A percentile compares a stretch with the other conserved stretches of the same genome.
Evolutionary conservation across 2,329 filamentous ascomycete species (phyloP).

Genomic region (Didymella keratinophila): DNA sequence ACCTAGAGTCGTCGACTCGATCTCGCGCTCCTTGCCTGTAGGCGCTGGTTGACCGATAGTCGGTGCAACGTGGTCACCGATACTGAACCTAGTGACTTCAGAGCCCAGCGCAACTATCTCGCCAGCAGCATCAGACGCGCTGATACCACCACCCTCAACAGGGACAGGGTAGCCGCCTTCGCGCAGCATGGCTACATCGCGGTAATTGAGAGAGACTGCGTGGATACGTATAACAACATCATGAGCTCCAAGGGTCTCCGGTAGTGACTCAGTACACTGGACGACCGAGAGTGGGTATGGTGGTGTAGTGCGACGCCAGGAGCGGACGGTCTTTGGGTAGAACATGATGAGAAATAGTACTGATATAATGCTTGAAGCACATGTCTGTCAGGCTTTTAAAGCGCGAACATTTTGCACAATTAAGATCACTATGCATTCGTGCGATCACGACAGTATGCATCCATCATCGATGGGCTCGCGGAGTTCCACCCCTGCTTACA

Average conservation of each 20-base stretch:
- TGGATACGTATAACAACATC: slow-evolving; percentile 37
- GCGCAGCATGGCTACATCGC: slow-evolving; percentile 32
- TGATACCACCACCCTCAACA: slow-evolving; percentile 25
- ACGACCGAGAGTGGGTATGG: slow-evolving; percentile 21
- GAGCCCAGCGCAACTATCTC: slow-evolving; percentile 34
- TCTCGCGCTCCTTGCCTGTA: background rate
- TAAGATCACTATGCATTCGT: background rate
- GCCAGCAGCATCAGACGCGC: slow-evolving; percentile 35
- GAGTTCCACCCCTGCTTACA: slow-evolving; percentile 2
- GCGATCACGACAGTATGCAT: background rate
- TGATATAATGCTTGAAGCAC: background rate
- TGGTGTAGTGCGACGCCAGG: slow-evolving; percentile 29
- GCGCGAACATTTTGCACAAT: background rate
- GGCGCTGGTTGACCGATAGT: background rate
- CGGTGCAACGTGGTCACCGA: slow-evolving; percentile 36
- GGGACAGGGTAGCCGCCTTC: slow-evolving; percentile 27
- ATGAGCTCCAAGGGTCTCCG: slow-evolving; percentile 18
- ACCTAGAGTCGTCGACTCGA: background rate
- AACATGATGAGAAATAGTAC: slow-evolving; percentile 6
- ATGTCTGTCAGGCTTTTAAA: background rate
- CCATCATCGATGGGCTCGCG: background rate
- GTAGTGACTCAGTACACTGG: slow-evolving; percentile 24
- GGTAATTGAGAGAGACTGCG: slow-evolving; percentile 29
- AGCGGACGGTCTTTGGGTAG: slow-evolving; percentile 25
- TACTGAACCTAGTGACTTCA: slow-evolving; percentile 23